Percentiles rank a stretch among this genome's conserved stretches.
These are phyloP conservation scores for Bruguiera gymnorhiza DNA, from an alignment of 345 rosid species.

Conservation along the genomic window DNA sequence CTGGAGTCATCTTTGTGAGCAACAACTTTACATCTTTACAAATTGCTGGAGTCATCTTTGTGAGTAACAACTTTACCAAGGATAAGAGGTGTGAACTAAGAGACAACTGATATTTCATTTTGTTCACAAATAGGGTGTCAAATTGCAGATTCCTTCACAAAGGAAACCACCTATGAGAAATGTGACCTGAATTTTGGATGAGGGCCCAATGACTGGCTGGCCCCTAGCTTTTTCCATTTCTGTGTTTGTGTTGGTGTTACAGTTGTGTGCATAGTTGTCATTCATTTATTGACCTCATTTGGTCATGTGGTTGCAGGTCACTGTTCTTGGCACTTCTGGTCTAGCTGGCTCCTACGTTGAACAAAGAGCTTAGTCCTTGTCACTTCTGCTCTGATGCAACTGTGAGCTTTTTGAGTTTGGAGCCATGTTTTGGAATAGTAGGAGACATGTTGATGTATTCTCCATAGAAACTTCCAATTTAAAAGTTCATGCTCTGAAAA, in stretches of 20 bases:
- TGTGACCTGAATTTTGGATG: not conserved
- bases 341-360: constrained; percentile 89
- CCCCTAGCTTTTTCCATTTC: not conserved
- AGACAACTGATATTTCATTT: not conserved
- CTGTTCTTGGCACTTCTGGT: constrained; percentile 89
- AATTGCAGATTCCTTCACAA: not conserved
- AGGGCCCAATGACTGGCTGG: not conserved
- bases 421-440: constrained; percentile 4
- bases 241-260: not conserved
- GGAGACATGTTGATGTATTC: constrained; percentile 11
- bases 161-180: not conserved
- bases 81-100: not conserved
- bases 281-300: not conserved
- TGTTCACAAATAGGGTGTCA: not conserved
- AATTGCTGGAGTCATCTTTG: not conserved
- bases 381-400: not conserved
- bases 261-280: no score
- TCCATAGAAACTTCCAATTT: constrained; percentile 3
- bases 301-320: constrained; percentile 47
- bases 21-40: not conserved
- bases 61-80: not conserved
- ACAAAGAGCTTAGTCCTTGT: constrained; percentile 46
- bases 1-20: not conserved
- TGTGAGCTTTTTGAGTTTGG: not conserved
- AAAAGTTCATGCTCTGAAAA: constrained; percentile 5